phyloP scores from a whole-genome alignment of 202 grass and related monocot species.

The Digitaria exilis region DNA sequence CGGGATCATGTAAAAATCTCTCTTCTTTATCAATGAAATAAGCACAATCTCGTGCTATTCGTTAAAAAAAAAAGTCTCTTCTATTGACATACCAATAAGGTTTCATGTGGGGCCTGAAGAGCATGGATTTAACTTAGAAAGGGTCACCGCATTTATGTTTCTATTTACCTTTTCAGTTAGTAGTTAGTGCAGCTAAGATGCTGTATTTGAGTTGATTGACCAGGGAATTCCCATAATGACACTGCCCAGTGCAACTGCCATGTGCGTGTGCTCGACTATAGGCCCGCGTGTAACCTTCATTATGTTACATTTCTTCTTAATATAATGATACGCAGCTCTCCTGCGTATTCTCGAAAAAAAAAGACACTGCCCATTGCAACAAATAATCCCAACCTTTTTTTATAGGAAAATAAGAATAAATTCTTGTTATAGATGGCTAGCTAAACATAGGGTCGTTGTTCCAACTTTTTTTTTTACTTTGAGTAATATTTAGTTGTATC shows the following conservation, averaged over 20 bases:
- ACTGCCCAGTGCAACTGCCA: too few relatives aligned
- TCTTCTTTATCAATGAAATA: too few relatives aligned
- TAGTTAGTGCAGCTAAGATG: constrained; percentile 6
- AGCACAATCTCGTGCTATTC: too few relatives aligned
- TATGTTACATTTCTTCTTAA: too few relatives aligned
- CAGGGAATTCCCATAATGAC: neutral
- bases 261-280: too few relatives aligned
- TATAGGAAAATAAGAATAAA: neutral
- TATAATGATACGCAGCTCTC: too few relatives aligned
- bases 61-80: constrained; percentile 37
- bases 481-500: constrained; percentile 4
- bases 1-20: too few relatives aligned
- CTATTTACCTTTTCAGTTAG: constrained; percentile 1
- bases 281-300: too few relatives aligned
- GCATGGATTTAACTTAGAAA: constrained; percentile 4
- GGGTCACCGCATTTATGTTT: neutral
- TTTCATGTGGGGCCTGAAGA: neutral
- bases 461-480: constrained; percentile 16
- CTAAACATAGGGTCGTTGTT: neutral
- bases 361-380: neutral
- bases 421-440: neutral
- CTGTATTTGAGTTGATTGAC: constrained; percentile 7
- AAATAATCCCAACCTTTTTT: neutral
- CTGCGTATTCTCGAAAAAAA: too few relatives aligned
- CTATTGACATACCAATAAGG: constrained; percentile 38